These are phyloP conservation scores for Nitzschia putrida DNA, from an alignment of 108 stramenopile species.

Conservation along the genomic window DNA sequence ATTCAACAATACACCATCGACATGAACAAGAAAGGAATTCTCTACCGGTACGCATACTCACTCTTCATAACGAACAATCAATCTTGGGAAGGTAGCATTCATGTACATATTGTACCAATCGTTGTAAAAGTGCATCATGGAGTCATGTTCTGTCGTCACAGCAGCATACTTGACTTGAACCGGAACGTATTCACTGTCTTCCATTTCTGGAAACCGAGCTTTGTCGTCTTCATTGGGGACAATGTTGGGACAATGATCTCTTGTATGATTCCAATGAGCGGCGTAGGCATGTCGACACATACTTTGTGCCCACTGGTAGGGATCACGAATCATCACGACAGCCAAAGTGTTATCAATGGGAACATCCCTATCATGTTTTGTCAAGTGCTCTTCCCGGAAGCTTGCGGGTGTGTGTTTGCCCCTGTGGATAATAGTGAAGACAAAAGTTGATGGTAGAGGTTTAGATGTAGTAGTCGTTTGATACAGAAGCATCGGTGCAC, in stretches of 20 bases:
- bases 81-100: constrained; percentile 62
- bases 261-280: constrained; percentile 52
- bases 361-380: constrained; percentile 20
- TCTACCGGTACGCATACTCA: not conserved
- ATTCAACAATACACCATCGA: not conserved
- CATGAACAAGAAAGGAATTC: not conserved
- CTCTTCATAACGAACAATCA: constrained; percentile 86
- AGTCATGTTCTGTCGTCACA: constrained; percentile 22
- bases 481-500: not conserved
- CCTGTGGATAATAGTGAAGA: constrained; percentile 45
- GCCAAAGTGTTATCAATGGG: constrained; percentile 54
- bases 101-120: constrained; percentile 71
- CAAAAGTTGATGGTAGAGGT: not conserved
- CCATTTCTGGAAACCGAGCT: not conserved
- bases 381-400: constrained; percentile 1
- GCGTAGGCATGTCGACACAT: constrained; percentile 69
- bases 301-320: constrained; percentile 78
- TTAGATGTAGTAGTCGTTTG: not conserved
- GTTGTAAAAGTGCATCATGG: constrained; percentile 69
- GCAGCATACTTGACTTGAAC: constrained; percentile 43
- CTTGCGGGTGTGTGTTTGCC: constrained; percentile 60
- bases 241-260: constrained; percentile 68
- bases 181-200: constrained; percentile 4
- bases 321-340: constrained; percentile 81
- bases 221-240: constrained; percentile 39